Evolutionary conservation across 345 rosid genomes (phyloP).

Genomic region (Lepidium aucheri): DNA sequence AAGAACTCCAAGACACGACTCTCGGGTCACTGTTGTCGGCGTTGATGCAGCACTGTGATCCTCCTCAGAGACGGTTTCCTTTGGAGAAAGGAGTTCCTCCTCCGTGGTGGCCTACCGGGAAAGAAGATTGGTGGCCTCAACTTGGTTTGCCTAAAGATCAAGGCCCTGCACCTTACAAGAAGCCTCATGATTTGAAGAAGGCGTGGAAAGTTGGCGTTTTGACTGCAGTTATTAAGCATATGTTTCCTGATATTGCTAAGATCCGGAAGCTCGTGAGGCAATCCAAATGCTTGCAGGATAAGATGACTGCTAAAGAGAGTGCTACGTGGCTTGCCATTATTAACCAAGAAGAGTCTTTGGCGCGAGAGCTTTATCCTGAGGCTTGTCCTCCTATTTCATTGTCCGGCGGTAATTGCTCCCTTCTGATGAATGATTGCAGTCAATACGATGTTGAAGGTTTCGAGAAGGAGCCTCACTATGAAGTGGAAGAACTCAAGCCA

Average conservation of each 20-base stretch:
- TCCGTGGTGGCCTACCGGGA: constrained; percentile 97
- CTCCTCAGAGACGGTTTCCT: constrained; percentile 90
- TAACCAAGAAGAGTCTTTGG: constrained; percentile 69
- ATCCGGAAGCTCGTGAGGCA: constrained; percentile 85
- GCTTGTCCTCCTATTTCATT: constrained; percentile 38
- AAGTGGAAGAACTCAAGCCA: constrained; percentile 53
- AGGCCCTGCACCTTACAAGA: constrained; percentile 83
- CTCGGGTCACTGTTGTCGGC: constrained; percentile 89
- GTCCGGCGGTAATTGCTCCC: constrained; percentile 42
- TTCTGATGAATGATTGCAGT: constrained; percentile 52
- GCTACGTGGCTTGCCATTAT: constrained; percentile 94
- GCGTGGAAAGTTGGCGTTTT: constrained; percentile 98
- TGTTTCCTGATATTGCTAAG: constrained; percentile 93
- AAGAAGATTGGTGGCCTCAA: constrained; percentile 92
- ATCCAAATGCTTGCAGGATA: constrained; percentile 96
- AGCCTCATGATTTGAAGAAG: constrained; percentile 97
- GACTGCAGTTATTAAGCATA: constrained; percentile 95
- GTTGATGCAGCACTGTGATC: constrained; percentile 96
- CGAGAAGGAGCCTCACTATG: constrained; percentile 50
- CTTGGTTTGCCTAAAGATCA: constrained; percentile 65
- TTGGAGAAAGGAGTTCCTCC: constrained; percentile 83
- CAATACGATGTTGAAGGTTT: constrained; percentile 76
- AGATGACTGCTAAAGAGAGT: constrained; percentile 99
- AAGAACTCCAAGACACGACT: constrained; percentile 96
- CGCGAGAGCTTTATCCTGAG: constrained; percentile 48